These are phyloP conservation scores for Epithele typhae DNA, from an alignment of 768 basidiomycete genomes.

Conservation along the genomic window DNA sequence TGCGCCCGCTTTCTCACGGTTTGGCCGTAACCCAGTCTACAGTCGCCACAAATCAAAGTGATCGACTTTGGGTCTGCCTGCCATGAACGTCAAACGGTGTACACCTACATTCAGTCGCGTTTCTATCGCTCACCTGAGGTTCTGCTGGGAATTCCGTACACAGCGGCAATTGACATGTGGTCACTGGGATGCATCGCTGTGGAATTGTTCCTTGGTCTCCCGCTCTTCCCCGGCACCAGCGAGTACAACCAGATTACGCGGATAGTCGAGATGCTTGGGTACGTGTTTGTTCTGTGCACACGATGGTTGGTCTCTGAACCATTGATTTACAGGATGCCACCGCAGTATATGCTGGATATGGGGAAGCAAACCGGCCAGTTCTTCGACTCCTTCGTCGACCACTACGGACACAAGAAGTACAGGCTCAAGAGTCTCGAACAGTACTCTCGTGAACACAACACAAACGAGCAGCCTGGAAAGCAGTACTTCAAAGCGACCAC, in stretches of 20 bases:
- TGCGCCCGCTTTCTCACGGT: slow-evolving; percentile 2
- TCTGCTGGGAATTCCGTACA: slow-evolving; percentile 90
- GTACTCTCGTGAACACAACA: slow-evolving; percentile 92
- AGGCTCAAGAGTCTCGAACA: slow-evolving; percentile 89
- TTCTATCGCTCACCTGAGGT: slow-evolving; percentile 99
- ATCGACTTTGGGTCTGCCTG: slow-evolving; percentile 99
- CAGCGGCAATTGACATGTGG: slow-evolving; percentile 98
- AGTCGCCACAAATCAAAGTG: slow-evolving; percentile 97
- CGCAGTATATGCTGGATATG: slow-evolving; percentile 88
- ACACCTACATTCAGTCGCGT: slow-evolving; percentile 98
- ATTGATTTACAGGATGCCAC: slow-evolving; percentile 64
- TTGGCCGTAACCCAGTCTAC: slow-evolving; percentile 73
- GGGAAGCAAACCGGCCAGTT: slow-evolving; percentile 96
- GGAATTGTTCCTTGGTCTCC: slow-evolving; percentile 93
- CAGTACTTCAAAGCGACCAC: slow-evolving; percentile 97
- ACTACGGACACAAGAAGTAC: slow-evolving; percentile 78
- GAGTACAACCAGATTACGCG: slow-evolving; percentile 98
- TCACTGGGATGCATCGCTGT: slow-evolving; percentile 97
- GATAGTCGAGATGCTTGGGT: slow-evolving; percentile 99
- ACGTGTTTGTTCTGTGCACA: slow-evolving; percentile 27
- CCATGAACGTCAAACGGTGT: slow-evolving; percentile 98
- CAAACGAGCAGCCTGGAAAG: slow-evolving; percentile 96
- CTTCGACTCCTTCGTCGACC: slow-evolving; percentile 77
- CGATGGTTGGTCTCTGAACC: not conserved
- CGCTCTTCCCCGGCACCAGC: slow-evolving; percentile 96